Evolutionary conservation across 768 basidiomycete genomes (phyloP).

Genomic region (Pholiota conissans): DNA sequence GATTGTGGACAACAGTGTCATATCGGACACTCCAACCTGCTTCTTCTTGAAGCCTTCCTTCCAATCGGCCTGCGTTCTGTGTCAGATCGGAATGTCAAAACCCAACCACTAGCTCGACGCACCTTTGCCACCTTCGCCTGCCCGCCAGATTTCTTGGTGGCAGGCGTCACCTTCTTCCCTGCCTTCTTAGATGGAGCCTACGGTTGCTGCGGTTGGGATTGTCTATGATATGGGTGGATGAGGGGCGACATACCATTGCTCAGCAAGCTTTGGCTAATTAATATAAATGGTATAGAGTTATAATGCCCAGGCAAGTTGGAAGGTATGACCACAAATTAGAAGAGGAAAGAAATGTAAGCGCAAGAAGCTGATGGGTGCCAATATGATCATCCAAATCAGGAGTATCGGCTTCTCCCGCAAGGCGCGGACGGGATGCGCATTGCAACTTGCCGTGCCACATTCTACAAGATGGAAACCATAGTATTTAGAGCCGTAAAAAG

Average conservation of each 20-base stretch:
- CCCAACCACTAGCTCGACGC: conserved; percentile 8
- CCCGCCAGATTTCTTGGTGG: conserved; percentile 62
- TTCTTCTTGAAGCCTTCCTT: conserved; percentile 99
- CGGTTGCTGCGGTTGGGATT: conserved; percentile 4
- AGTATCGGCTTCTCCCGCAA: conserved; percentile 16
- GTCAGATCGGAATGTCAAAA: conserved; percentile 7
- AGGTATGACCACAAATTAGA: not conserved
- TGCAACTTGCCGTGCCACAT: too few relatives aligned
- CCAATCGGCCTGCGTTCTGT: conserved; percentile 86
- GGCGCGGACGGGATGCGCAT: not conserved
- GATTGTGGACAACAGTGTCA: conserved; percentile 96
- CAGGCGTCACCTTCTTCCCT: conserved; percentile 73
- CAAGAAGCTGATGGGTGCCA: not conserved
- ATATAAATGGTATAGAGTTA: not conserved
- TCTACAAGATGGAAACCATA: too few relatives aligned
- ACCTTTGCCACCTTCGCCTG: conserved; percentile 79
- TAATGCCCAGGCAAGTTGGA: not conserved
- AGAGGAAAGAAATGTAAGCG: not conserved
- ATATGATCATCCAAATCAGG: conserved; percentile 6
- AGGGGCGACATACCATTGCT: conserved; percentile 19
- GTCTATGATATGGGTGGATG: not conserved
- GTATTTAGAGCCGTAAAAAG: too few relatives aligned
- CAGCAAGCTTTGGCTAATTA: not conserved
- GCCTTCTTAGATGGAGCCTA: conserved; percentile 91
- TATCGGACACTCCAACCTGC: conserved; percentile 96